Percentiles rank a stretch among this genome's conserved stretches.
phyloP scores from a whole-genome alignment of 345 rosid species.

The Iberis pinnata region DNA sequence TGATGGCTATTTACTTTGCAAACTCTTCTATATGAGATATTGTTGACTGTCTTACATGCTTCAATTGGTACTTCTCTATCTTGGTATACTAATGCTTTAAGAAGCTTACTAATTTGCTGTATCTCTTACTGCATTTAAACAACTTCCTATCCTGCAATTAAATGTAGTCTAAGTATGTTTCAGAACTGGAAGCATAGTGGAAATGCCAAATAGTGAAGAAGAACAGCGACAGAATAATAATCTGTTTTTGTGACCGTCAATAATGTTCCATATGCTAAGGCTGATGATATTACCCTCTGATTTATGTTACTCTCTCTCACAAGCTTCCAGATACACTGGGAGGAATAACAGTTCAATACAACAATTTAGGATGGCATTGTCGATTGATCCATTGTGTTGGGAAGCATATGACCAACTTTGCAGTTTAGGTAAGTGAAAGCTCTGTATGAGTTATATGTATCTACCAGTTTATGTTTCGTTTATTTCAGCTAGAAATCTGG shows the following conservation, averaged over 20 bases:
- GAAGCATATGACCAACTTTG: conserved; percentile 86
- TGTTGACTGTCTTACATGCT: conserved; percentile 10
- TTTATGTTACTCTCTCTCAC: conserved; percentile 11
- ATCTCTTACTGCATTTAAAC: conserved; percentile 9
- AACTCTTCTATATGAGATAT: conserved; percentile 4
- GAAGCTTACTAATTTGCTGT: neutral
- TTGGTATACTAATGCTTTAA: conserved; percentile 7
- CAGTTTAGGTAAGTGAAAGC: conserved; percentile 53
- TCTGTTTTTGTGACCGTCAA: neutral
- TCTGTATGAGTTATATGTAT: conserved; percentile 3
- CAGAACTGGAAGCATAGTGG: too few species aligned
- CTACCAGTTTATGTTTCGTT: neutral
- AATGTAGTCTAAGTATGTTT: too few species aligned
- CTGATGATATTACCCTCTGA: conserved; percentile 5
- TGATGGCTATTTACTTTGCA: conserved; percentile 21
- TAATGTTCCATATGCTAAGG: conserved; percentile 1
- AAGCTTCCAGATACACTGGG: conserved; percentile 53
- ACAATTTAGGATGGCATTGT: conserved; percentile 76
- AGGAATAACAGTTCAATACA: conserved; percentile 54
- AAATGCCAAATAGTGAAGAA: too few species aligned
- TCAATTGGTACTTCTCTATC: neutral
- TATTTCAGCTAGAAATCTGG: neutral
- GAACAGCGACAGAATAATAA: too few species aligned
- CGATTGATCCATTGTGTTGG: conserved; percentile 82
- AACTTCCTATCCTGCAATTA: neutral